These are phyloP conservation scores for Dendrostoma leiphaemia DNA, from an alignment of 2,329 filamentous ascomycete genomes.

Conservation along the genomic window DNA sequence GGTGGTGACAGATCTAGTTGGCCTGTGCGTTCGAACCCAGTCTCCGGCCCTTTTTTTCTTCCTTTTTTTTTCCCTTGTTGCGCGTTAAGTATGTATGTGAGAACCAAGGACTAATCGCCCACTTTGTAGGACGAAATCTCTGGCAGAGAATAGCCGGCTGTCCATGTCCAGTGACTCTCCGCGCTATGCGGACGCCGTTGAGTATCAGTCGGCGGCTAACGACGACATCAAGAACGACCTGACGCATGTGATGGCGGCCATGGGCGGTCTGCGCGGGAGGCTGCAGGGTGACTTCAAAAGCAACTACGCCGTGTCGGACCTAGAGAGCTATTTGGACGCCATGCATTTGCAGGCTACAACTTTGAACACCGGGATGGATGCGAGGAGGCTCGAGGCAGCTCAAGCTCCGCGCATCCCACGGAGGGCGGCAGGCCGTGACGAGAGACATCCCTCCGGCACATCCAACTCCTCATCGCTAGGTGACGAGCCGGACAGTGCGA, in stretches of 20 bases:
- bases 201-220: not conserved
- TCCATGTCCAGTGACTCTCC: constrained; percentile 11
- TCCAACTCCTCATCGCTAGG: constrained; percentile 29
- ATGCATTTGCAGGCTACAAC: constrained; percentile 59
- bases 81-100: too few species aligned
- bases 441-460: constrained; percentile 5
- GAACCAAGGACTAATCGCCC: too few species aligned
- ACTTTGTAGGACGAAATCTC: constrained; percentile 12
- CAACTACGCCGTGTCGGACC: constrained; percentile 65
- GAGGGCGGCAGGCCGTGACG: constrained; percentile 5
- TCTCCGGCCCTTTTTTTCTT: not conserved
- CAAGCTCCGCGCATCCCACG: not conserved
- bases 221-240: constrained; percentile 28
- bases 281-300: constrained; percentile 51
- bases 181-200: constrained; percentile 1
- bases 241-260: constrained; percentile 32
- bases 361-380: constrained; percentile 9
- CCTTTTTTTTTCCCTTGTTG: not conserved
- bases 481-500: constrained; percentile 39
- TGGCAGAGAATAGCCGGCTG: constrained; percentile 20
- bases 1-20: constrained; percentile 39
- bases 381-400: constrained; percentile 13
- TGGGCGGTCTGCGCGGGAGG: constrained; percentile 30
- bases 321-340: constrained; percentile 68
- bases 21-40: constrained; percentile 30